These are phyloP conservation scores for Phytophthora sojae DNA, from an alignment of 352 stramenopile species.

Conservation along the genomic window DNA sequence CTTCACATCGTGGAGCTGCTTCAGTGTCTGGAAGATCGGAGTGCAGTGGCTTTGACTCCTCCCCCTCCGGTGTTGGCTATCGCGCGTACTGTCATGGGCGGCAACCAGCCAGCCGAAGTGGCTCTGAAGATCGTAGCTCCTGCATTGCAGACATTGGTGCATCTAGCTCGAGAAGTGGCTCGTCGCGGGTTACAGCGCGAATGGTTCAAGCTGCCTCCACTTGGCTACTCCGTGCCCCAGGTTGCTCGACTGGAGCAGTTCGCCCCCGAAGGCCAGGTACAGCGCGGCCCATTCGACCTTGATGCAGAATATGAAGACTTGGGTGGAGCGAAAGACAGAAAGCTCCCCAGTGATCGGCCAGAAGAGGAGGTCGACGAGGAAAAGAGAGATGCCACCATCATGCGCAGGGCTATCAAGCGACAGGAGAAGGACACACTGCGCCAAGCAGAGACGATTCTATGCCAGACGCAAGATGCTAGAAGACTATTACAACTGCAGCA, in stretches of 20 bases:
- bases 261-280: conserved; percentile 32
- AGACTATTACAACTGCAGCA: conserved; percentile 19
- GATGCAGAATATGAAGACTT: conserved; percentile 3
- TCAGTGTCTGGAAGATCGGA: conserved; percentile 55
- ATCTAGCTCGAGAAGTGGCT: conserved; percentile 23
- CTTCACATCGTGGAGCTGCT: conserved; percentile 64
- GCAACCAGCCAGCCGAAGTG: conserved; percentile 27
- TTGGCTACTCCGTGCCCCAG: conserved; percentile 33
- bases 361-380: conserved; percentile 29
- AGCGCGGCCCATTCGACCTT: conserved; percentile 8
- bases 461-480: conserved; percentile 24
- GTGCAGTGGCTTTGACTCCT: conserved; percentile 18
- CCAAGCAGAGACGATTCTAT: conserved; percentile 55
- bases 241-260: conserved; percentile 46
- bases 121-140: conserved; percentile 32
- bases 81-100: conserved; percentile 29
- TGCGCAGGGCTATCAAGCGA: conserved; percentile 48
- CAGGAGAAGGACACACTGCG: conserved; percentile 56
- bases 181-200: conserved; percentile 31
- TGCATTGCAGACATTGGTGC: conserved; percentile 26
- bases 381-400: conserved; percentile 20
- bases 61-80: conserved; percentile 1
- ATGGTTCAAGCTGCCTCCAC: conserved; percentile 28
- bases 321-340: background rate
- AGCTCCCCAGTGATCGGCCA: background rate